Evolutionary conservation across 2,329 filamentous ascomycete genomes (phyloP), one percentile per base, ranked within the genome.

Genomic region (Daldinia eschscholtzii): DNA sequence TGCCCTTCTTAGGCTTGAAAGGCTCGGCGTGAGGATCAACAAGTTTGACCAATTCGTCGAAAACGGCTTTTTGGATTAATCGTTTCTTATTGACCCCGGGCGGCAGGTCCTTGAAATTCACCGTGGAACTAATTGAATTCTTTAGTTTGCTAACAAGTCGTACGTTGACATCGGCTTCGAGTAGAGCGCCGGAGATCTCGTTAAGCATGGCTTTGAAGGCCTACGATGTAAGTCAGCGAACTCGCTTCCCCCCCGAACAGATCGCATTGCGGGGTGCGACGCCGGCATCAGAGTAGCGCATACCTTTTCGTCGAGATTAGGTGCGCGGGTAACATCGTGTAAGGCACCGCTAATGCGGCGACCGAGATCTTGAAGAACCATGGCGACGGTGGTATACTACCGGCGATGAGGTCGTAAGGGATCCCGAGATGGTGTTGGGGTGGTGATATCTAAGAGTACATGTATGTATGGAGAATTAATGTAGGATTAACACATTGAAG

Each of bases 281-380:
- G 15, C 26, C 7, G 15, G 15, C 26, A 18, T 3, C 5, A 30
- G 46, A 39, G 42, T 37, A 1, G 50, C 53, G 69, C 80, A 73
- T 79, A 92, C 93, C 91, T 98, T 98, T 84, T 99, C 96, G 79
- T 98, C 95, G 75, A 98, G 89, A 78, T 97, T 98, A 73, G 90
- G 92, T 65, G 96, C 93, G 77, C 95, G 88, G 67, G 95, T 97
- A 77, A 98, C 87, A 84, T 98, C 95, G 71, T 91, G 92, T 84
- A 99, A 93, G 77, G 96, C 96, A 86, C 93, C 89, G 84, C 98
- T 98, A 82, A 99, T 98, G 84, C 96, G 96, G 86, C 95, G 94
- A 76, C 96, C 96, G 67, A 99, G 89, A 88, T 99, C 96, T 90
- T 97, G 94, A 79, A 99, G 92, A 87, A 99, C 96, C 96, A 99